A percentile compares a stretch with the other conserved stretches of the same genome.
Evolutionary conservation across 2,329 filamentous ascomycete genomes (phyloP).

Genomic region (Trichoderma koningiopsis): DNA sequence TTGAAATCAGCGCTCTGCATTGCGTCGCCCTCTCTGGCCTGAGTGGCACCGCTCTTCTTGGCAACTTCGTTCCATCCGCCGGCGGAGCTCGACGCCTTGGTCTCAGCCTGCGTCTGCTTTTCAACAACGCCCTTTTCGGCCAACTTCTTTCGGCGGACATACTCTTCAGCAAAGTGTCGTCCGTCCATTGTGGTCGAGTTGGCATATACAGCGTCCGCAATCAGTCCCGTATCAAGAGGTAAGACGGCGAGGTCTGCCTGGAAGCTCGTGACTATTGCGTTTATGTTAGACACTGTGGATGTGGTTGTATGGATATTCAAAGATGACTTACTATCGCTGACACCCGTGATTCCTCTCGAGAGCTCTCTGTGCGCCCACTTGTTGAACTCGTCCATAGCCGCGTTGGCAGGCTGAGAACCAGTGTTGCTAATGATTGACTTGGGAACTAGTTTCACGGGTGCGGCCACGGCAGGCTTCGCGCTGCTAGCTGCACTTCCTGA

Average conservation of each 20-base stretch:
- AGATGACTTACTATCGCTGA: conserved; percentile 54
- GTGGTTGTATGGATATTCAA: neutral
- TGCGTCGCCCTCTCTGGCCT: conserved; percentile 46
- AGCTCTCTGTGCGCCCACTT: conserved; percentile 89
- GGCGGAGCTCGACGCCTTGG: conserved; percentile 47
- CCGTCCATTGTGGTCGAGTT: conserved; percentile 89
- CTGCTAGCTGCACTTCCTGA: conserved; percentile 47
- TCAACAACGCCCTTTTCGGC: conserved; percentile 90
- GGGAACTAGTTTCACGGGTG: conserved; percentile 52
- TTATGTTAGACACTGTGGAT: neutral
- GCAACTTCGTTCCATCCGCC: conserved; percentile 96
- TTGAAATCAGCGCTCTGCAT: conserved; percentile 70
- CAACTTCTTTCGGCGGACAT: conserved; percentile 86
- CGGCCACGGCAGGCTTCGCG: conserved; percentile 47
- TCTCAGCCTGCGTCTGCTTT: conserved; percentile 64
- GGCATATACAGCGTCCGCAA: conserved; percentile 87
- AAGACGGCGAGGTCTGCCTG: conserved; percentile 74
- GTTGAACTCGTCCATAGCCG: conserved; percentile 85
- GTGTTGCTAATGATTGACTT: conserved; percentile 51
- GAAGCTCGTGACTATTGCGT: conserved; percentile 71
- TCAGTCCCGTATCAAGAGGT: conserved; percentile 75
- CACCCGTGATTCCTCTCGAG: conserved; percentile 65
- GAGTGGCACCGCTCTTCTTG: conserved; percentile 71
- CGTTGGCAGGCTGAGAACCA: conserved; percentile 41
- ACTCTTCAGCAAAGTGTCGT: conserved; percentile 91